Base-by-base conservation (phyloP, 2,329 filamentous ascomycete species). In the Fusarium buxicola region DNA sequence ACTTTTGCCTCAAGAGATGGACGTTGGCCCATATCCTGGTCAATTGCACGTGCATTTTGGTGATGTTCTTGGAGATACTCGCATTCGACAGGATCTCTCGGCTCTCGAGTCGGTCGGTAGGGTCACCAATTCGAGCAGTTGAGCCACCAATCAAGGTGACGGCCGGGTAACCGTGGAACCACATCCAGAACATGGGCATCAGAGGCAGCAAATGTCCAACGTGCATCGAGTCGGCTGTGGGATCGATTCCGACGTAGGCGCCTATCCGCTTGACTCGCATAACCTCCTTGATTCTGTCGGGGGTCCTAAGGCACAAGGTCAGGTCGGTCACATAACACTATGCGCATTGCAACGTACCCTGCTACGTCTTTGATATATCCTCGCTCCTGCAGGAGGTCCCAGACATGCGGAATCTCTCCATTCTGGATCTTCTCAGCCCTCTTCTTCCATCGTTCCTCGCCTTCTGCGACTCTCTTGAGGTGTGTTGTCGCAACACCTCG, bases 131-230 rank as follows among this genome's bases (percentile, higher is more conserved):
- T 69, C 89, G 88, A 35, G 88, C 89, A 5, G 92, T 96, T 12
- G 90, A 88, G 67, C 90, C 89, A 41, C 91, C 91, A 55, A 93
- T 74, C 53, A 95, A 79, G 34, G 86, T 88, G 45, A 91, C 80
- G 24, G 89, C 83, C 28, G 85, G 81, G 73, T 89, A 89, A 21
- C 92, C 92, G 72, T 93, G 82, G 64, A 93, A 81, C 77, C 92
- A 92, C 80, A 94, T 85, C 89, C 91, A 94, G 78, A 92, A 93
- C 21, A 94, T 80, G 13, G 90, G 86, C 92, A 95, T 95, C 51
- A 94, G 81, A 18, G 92, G 90, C 12, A 95, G 80, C 7, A 96
- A 81, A 72, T 96, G 91, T 55, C 92, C 92, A 41, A 95, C 81
- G 70, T 96, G 92, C 57, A 95, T 80, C 3, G 92, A 95, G 53